Evolutionary conservation across 352 stramenopile species (phyloP).

Genomic region (Phytophthora rubi): DNA sequence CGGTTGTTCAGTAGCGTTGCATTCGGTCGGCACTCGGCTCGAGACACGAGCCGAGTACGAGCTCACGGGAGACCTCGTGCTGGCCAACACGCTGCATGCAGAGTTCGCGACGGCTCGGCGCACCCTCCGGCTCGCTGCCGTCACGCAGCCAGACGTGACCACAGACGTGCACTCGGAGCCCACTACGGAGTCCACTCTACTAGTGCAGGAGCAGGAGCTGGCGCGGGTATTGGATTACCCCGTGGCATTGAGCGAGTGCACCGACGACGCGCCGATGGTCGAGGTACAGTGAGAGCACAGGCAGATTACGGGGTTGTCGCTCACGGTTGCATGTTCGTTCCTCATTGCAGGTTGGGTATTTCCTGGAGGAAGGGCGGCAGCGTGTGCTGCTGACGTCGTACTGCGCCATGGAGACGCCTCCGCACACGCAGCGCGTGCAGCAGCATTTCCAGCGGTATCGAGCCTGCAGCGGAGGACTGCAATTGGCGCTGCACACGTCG

Average conservation of each 20-base stretch:
- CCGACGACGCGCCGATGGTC: constrained; percentile 50
- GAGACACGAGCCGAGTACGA: constrained; percentile 58
- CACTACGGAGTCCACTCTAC: neutral
- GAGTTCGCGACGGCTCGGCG: constrained; percentile 29
- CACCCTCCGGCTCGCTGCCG: constrained; percentile 26
- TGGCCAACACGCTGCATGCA: constrained; percentile 45
- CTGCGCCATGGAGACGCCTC: constrained; percentile 42
- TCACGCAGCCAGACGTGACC: neutral
- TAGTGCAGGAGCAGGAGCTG: constrained; percentile 45
- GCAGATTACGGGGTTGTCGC: neutral
- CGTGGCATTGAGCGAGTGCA: constrained; percentile 65
- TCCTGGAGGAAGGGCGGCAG: constrained; percentile 29
- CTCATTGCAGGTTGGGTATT: constrained; percentile 60
- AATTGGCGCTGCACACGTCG: constrained; percentile 26
- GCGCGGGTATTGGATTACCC: constrained; percentile 69
- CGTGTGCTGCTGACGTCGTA: constrained; percentile 62
- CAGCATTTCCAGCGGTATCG: constrained; percentile 59
- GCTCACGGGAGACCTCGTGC: constrained; percentile 50
- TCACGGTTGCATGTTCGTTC: neutral
- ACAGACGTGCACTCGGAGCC: neutral
- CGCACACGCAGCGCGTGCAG: constrained; percentile 27
- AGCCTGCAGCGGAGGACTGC: constrained; percentile 20
- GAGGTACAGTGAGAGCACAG: constrained; percentile 43
- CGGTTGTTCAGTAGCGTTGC: constrained; percentile 19
- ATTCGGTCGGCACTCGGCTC: constrained; percentile 36